These are phyloP conservation scores for Psilocybe azurescens DNA, from an alignment of 768 basidiomycete species.

Conservation along the genomic window DNA sequence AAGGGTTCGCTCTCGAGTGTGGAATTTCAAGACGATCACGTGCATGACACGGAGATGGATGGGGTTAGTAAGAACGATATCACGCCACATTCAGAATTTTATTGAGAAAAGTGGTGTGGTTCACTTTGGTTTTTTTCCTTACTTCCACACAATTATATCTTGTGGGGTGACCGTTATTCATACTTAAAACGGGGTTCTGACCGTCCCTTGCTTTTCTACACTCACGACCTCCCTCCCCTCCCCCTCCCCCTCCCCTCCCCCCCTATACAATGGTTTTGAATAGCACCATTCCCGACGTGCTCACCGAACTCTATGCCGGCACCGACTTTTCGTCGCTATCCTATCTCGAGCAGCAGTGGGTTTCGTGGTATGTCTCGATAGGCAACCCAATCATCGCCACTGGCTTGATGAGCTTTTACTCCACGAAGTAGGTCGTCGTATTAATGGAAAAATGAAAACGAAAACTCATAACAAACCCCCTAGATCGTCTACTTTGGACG, in stretches of 20 bases:
- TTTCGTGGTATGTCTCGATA: slow-evolving; percentile 82
- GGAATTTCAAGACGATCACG: background rate
- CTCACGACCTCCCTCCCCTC: slow-evolving; percentile 10
- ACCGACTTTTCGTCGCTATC: slow-evolving; percentile 64
- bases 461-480: background rate
- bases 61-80: slow-evolving; percentile 9
- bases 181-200: background rate
- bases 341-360: slow-evolving; percentile 85
- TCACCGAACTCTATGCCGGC: slow-evolving; percentile 51
- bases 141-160: slow-evolving; percentile 8
- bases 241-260: background rate
- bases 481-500: slow-evolving; percentile 98
- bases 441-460: background rate
- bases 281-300: slow-evolving; percentile 31
- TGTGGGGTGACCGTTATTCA: background rate
- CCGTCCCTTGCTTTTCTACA: slow-evolving; percentile 2
- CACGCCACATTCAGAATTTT: slow-evolving; percentile 28
- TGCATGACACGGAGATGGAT: background rate
- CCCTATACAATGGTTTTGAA: slow-evolving; percentile 47
- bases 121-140: slow-evolving; percentile 3
- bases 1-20: slow-evolving; percentile 1
- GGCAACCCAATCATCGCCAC: slow-evolving; percentile 93
- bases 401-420: slow-evolving; percentile 90
- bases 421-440: slow-evolving; percentile 76
- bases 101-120: slow-evolving; percentile 24